These are phyloP conservation scores for Pseudogymnoascus sp. DNA, from an alignment of 2,329 filamentous ascomycete species.

Conservation along the genomic window DNA sequence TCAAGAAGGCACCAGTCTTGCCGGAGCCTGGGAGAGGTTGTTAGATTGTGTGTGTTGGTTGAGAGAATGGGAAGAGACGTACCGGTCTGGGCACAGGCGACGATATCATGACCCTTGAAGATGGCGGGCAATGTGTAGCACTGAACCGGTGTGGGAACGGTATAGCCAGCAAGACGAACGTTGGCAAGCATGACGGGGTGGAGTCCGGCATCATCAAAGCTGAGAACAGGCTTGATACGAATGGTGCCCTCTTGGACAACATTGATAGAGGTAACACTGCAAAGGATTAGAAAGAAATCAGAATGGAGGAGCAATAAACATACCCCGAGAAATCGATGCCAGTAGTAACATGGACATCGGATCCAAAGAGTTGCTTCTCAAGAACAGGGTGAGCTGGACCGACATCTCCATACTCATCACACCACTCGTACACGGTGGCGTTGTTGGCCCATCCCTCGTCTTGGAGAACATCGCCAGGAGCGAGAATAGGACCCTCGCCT, in stretches of 20 bases:
- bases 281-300: conserved; percentile 19
- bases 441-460: conserved; percentile 21
- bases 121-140: conserved; percentile 76
- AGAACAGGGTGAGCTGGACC: conserved; percentile 62
- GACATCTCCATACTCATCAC: conserved; percentile 77
- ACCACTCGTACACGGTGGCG: conserved; percentile 63
- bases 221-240: conserved; percentile 42
- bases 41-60: conserved; percentile 8
- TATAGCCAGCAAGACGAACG: conserved; percentile 62
- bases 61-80: conserved; percentile 28
- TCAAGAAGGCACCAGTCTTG: conserved; percentile 87
- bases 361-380: conserved; percentile 67
- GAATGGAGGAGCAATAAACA: conserved; percentile 23
- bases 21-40: conserved; percentile 61
- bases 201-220: conserved; percentile 68
- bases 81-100: conserved; percentile 91
- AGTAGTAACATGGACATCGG: conserved; percentile 37
- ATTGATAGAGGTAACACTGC: conserved; percentile 45
- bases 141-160: conserved; percentile 75
- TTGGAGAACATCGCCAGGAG: neutral
- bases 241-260: conserved; percentile 48
- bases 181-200: conserved; percentile 80
- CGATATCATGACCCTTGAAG: conserved; percentile 66
- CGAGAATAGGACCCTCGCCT: conserved; percentile 16
- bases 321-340: conserved; percentile 59